Evolutionary conservation across 495 filamentous ascomycete species (phyloP), one percentile per base, ranked within the genome.

Genomic region (Penicillium nucicola): DNA sequence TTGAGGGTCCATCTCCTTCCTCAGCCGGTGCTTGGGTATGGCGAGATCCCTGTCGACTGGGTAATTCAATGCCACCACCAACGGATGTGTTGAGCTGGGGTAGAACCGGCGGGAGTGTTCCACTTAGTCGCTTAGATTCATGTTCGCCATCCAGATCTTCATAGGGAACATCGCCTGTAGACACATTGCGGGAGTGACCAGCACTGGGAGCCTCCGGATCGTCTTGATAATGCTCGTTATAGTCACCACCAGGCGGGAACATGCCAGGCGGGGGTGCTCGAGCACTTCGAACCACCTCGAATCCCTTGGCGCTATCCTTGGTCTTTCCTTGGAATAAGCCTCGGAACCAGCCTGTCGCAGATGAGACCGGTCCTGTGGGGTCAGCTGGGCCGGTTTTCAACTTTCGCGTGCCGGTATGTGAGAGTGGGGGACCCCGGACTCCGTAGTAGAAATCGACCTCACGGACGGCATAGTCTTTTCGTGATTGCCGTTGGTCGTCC

Each of bases 401-500:
- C 61, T 88, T 90, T 31, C 93, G 79, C 25, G 87, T 88, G 3
- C 87, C 89, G 12, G 78, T 83, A 42, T 87, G 85, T 0, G 89
- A 91, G 5, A 97, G 76, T 9, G 92, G 90, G n/a, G 89, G 88
- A 0, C 93, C 93, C 13, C 89, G 83, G 19, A 95, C 85, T 12
- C 91, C 87, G 65, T 97, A 97, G 62, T 96, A 96, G 60, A 92
- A 96, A 63, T 98, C 93, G 4, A 89, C 86, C 68, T 98, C 93
- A 31, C 93, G 84, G 1, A 89, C 90, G 3, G 90, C 85, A 63
- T 97, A 98, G 64, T 97, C 92, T 12, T 86, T 83, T 28, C 25
- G 25, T 37, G 83, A 72, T 28, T 78, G 69, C 32, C 69, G 71
- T 22, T 70, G 59, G 42, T 76, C 74, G 42, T 82, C 74, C 35